phyloP scores from a whole-genome alignment of 2,329 filamentous ascomycete genomes.

The Talaromyces sp. region DNA sequence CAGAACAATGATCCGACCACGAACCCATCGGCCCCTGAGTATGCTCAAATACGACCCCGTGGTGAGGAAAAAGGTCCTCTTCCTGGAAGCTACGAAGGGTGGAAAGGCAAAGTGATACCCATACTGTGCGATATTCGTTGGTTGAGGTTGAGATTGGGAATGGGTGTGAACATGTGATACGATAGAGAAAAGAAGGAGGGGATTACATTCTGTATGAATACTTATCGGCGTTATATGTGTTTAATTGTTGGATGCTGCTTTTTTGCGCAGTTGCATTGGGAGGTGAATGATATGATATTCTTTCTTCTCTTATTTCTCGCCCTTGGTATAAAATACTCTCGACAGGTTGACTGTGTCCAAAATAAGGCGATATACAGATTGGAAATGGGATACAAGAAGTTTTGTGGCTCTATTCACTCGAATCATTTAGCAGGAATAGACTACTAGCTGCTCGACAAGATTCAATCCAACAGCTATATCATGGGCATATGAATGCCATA shows the following conservation, averaged over 20 bases:
- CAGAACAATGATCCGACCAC: conserved; percentile 81
- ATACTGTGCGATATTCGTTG: too few relatives aligned
- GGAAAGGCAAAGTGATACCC: conserved; percentile 49
- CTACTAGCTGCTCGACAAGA: neutral
- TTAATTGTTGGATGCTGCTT: neutral
- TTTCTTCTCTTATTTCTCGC: neutral
- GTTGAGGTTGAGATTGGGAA: neutral
- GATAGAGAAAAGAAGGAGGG: neutral
- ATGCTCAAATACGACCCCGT: conserved; percentile 99
- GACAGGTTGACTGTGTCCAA: neutral
- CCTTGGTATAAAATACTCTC: neutral
- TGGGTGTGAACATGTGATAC: neutral
- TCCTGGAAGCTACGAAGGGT: conserved; percentile 87
- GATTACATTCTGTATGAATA: neutral
- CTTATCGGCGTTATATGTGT: neutral
- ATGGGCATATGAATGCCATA: neutral
- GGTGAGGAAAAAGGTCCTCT: conserved; percentile 91
- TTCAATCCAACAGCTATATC: neutral
- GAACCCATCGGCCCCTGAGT: conserved; percentile 77
- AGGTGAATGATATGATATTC: conserved; percentile 7
- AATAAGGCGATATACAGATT: neutral
- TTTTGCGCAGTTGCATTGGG: conserved; percentile 7
- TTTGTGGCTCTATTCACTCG: neutral
- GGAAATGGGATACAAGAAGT: neutral
- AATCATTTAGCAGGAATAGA: too few relatives aligned